A percentile compares a stretch with the other conserved stretches of the same genome.
These are phyloP conservation scores for Musa itinerans DNA, from an alignment of 176 grass and related monocot genomes.

Conservation along the genomic window DNA sequence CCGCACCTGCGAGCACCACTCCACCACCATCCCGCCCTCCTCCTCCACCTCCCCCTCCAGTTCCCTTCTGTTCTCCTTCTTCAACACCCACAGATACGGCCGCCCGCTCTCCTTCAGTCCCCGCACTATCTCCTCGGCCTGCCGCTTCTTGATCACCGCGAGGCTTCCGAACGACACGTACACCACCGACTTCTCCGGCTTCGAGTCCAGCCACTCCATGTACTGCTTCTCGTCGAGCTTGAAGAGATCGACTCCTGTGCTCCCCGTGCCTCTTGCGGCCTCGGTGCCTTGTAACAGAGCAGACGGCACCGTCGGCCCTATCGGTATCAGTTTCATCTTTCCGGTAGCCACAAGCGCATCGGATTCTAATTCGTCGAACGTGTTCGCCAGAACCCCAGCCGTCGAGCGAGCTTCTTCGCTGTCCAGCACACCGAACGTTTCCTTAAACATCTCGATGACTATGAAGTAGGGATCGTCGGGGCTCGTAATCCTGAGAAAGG, in stretches of 20 bases:
- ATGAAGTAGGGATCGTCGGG: not conserved
- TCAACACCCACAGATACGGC: slow-evolving; percentile 10
- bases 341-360: slow-evolving; percentile 27
- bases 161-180: slow-evolving; percentile 73
- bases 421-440: not conserved
- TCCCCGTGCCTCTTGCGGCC: not conserved
- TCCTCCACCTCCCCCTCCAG: not conserved
- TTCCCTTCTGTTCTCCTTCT: not conserved
- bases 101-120: not conserved
- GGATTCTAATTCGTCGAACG: slow-evolving; percentile 48
- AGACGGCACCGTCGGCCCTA: slow-evolving; percentile 53
- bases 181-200: slow-evolving; percentile 23
- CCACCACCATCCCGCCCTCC: slow-evolving; percentile 33
- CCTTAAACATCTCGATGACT: not conserved
- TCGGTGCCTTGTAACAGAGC: not conserved
- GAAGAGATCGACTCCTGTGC: slow-evolving; percentile 33
- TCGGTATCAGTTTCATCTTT: slow-evolving; percentile 23
- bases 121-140: not conserved
- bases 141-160: not conserved
- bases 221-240: slow-evolving; percentile 17
- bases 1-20: slow-evolving; percentile 63
- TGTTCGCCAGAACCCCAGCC: slow-evolving; percentile 46
- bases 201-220: slow-evolving; percentile 14
- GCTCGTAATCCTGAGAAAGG: not conserved
- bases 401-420: not conserved